Conservation (phyloP, 495 filamentous ascomycete species). For the Trichoderma gamsii region DNA sequence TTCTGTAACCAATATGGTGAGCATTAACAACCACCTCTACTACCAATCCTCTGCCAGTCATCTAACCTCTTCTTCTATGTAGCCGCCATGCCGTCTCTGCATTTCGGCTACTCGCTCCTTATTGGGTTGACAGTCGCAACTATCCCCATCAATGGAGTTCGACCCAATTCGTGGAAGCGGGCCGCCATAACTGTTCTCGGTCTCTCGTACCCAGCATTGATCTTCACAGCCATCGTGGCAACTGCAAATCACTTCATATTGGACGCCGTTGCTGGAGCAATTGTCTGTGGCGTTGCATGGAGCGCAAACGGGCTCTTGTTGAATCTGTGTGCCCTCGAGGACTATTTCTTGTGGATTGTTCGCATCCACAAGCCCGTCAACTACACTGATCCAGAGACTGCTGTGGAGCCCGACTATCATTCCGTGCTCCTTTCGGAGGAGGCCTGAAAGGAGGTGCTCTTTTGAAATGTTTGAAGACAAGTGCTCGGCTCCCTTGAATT, state of each 20-base stretch:
- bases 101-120: constrained; percentile 74
- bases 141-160: constrained; percentile 22
- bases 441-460: background rate
- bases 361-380: constrained; percentile 28
- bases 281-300: constrained; percentile 27
- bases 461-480: background rate
- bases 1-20: constrained; percentile 46
- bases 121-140: constrained; percentile 62
- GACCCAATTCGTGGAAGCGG: constrained; percentile 25
- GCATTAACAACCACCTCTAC: background rate
- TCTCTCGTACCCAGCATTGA: constrained; percentile 56
- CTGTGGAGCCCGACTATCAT: constrained; percentile 6
- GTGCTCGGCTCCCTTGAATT: background rate
- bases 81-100: constrained; percentile 74
- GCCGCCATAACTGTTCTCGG: constrained; percentile 43
- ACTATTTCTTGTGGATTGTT: constrained; percentile 25
- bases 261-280: constrained; percentile 61
- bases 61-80: background rate
- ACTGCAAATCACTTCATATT: constrained; percentile 71
- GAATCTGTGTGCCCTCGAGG: constrained; percentile 28
- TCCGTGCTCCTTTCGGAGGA: constrained; percentile 5
- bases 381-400: constrained; percentile 15
- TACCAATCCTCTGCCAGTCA: background rate
- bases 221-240: constrained; percentile 62
- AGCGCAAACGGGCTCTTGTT: constrained; percentile 25